These are phyloP conservation scores for Digitaria exilis DNA, from an alignment of 202 grass and related monocot species.

Conservation along the genomic window DNA sequence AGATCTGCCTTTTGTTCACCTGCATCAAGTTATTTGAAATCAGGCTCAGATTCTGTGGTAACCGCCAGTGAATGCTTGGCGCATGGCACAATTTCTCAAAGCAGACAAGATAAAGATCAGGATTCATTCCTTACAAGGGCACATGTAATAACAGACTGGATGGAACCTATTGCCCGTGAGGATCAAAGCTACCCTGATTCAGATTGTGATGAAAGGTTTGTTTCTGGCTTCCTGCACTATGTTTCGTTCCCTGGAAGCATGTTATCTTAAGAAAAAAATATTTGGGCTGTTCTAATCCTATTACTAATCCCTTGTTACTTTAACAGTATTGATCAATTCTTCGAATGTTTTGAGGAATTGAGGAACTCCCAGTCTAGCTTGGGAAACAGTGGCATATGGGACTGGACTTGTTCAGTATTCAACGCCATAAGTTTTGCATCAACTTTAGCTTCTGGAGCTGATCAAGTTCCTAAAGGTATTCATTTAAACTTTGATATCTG, in stretches of 20 bases:
- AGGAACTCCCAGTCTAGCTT: conserved; percentile 79
- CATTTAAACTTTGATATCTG: conserved; percentile 18
- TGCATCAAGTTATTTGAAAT: conserved; percentile 35
- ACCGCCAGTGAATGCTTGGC: conserved; percentile 34
- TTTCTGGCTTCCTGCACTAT: conserved; percentile 35
- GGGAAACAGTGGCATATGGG: conserved; percentile 87
- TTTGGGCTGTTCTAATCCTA: not conserved
- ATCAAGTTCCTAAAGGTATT: conserved; percentile 83
- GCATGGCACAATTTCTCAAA: conserved; percentile 44
- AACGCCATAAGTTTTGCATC: conserved; percentile 90
- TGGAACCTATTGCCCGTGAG: conserved; percentile 56
- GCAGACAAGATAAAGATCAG: conserved; percentile 57
- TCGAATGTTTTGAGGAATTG: conserved; percentile 98
- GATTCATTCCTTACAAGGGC: conserved; percentile 74
- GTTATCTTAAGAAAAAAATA: not conserved
- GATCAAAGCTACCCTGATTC: conserved; percentile 64
- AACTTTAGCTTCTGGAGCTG: conserved; percentile 92
- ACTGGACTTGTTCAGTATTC: conserved; percentile 99
- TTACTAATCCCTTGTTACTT: conserved; percentile 52
- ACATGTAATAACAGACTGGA: conserved; percentile 87
- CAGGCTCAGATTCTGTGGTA: conserved; percentile 47
- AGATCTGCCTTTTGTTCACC: conserved; percentile 42
- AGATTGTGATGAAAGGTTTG: conserved; percentile 90
- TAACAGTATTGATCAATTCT: conserved; percentile 96
- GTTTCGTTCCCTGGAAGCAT: conserved; percentile 29